Percentiles rank a stretch among this genome's conserved stretches.
These are phyloP conservation scores for Pyricularia pennisetigena DNA, from an alignment of 2,329 filamentous ascomycete species.

Conservation along the genomic window DNA sequence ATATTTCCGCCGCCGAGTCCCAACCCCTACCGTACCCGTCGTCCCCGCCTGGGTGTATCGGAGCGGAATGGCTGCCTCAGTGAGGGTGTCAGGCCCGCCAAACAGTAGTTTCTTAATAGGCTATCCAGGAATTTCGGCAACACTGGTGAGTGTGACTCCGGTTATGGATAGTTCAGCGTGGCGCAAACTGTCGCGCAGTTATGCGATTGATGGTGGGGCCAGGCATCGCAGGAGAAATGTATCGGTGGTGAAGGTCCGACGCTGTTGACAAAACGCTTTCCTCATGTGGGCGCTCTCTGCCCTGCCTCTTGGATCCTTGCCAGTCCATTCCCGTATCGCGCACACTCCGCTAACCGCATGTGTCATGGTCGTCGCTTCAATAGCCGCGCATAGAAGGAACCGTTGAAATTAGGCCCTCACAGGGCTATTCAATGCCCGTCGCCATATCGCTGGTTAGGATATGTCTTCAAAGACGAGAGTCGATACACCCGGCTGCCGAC, in stretches of 20 bases:
- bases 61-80: constrained; percentile 35
- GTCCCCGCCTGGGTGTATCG: not conserved
- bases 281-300: not conserved
- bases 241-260: not conserved
- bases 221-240: not conserved
- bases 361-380: not conserved
- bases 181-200: constrained; percentile 5
- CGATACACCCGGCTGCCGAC: constrained; percentile 92
- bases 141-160: constrained; percentile 59
- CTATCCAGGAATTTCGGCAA: constrained; percentile 96
- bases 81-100: constrained; percentile 92
- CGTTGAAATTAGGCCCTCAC: constrained; percentile 84
- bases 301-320: not conserved
- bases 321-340: not conserved
- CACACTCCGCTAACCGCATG: not conserved
- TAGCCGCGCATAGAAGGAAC: constrained; percentile 96
- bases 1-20: not conserved
- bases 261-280: not conserved
- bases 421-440: constrained; percentile 81
- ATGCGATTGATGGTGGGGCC: not conserved
- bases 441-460: constrained; percentile 89
- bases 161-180: not conserved
- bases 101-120: constrained; percentile 96
- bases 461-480: constrained; percentile 85
- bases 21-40: not conserved